Evolutionary conservation across 163 green algal genomes (phyloP), one percentile per base, ranked within the genome.

Genomic region (Picocystis sp.): DNA sequence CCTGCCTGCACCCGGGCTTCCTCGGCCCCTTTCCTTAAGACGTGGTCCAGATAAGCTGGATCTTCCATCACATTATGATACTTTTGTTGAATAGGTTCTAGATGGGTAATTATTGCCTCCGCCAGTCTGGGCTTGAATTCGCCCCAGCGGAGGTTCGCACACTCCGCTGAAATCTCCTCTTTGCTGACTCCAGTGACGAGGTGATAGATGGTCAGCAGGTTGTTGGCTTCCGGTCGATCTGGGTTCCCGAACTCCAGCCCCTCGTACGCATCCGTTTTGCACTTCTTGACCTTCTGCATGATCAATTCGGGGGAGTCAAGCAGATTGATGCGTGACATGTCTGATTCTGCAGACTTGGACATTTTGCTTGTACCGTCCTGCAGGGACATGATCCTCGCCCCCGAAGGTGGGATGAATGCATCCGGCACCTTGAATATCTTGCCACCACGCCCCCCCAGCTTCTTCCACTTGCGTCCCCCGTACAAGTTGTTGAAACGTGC

Each of bases 201-300:
- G 67, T 85, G 71, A 66, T 98, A 99, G 52, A 98, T 87, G 43
- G 78, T 84, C 15, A 99, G 67, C 57, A 99, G 77, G 73, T 99
- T 99, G 48, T 55, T 76, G n/a, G 80, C 82, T 69, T 99, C 91
- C 11, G 90, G 90, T 11, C 90, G 63, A 11, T 93, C 81, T 0
- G 24, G 24, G 51, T 47, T 57, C 23, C 29, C 51, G 8, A 50
- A 25, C 44, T 50, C 44, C 47, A 95, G 57, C 1, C 85, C 82
- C 2, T 80, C 68, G 14, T 74, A 62, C 1, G 68, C 47, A 58
- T 95, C 86, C 11, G 83, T 69, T 33, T 77, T 77, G 60, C 67
- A 76, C 10, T 66, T 70, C 67, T 95, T 93, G 56, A 93, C 73
- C 56, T 94, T 93, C 29, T 58, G 60, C 71, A 60, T 62, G 62